Evolutionary conservation across 768 basidiomycete genomes (phyloP), one percentile per base, ranked within the genome.

Genomic region (Bullera alba): DNA sequence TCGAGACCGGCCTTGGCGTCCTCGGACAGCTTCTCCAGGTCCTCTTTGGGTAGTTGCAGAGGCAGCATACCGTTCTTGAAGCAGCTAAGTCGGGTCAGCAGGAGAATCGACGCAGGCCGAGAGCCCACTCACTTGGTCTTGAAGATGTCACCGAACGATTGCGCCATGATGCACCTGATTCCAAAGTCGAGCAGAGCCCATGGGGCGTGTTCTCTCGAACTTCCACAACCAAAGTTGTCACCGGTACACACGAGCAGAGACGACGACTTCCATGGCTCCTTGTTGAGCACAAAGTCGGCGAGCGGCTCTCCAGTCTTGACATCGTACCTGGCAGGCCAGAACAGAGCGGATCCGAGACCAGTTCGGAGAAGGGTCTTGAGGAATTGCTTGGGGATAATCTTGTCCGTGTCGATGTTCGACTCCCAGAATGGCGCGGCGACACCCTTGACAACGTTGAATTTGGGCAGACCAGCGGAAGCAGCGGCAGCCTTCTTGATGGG

Each of bases 11-110:
- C 80, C 67, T 81, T 79, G 2, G 87, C 87, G 65, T 93, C 89
- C 57, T 79, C 77, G 45, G 83, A 83, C 41, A 93, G 76, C n/a
- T 76, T 77, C 48, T 76, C 78, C 71, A 88, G 87, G 50, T 85
- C 79, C 29, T 79, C 80, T 51, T 80, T 77, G n/a, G 87, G 76
- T 14, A 92, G 76, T 6, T 76, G 72, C 48, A 91, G 75, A 26
- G 87, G 86, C 38, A 92, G 79, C 85, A 90, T 88, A 42, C 89
- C 89, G 70, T 93, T 92, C 72, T 91, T 88, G 85, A 89, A 87
- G 51, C 84, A 78, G 68, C 89, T 91, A 43, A 28, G 26, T 16
- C 44, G 19, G n/a, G 26, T 48, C 34, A 55, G 41, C 43, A 43
- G 35, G 10, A 25, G 15, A 42, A 14, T 7, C 21, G 6, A 29